Conservation (phyloP, 2,329 filamentous ascomycete species). For the Ascochyta fabae region DNA sequence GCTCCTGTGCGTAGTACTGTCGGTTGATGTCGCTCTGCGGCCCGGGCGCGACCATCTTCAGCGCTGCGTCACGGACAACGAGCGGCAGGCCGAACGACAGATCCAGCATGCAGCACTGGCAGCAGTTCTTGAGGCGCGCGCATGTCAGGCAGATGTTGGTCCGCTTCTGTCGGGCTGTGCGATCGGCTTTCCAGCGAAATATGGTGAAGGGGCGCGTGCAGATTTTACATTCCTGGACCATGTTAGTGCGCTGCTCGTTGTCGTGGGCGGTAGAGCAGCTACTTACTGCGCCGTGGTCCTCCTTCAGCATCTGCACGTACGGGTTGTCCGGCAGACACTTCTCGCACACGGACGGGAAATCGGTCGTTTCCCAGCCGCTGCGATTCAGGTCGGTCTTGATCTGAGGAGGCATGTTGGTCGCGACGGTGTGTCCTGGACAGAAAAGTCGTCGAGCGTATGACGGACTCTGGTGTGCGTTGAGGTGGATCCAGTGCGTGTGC, state of each 20-base stretch:
- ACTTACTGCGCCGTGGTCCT: constrained; percentile 89
- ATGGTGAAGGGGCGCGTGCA: constrained; percentile 96
- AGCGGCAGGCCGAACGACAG: constrained; percentile 94
- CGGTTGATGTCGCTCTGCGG: constrained; percentile 92
- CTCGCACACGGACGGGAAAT: constrained; percentile 88
- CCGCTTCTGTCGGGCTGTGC: constrained; percentile 87
- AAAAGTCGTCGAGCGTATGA: constrained; percentile 8
- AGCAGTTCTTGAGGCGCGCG: constrained; percentile 97
- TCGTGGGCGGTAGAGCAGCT: constrained; percentile 74
- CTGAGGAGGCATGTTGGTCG: constrained; percentile 75
- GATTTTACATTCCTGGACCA: constrained; percentile 60
- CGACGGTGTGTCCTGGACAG: neutral
- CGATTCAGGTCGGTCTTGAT: constrained; percentile 97
- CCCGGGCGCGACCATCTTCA: constrained; percentile 97
- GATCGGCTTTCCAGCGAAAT: constrained; percentile 93
- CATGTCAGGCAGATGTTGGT: constrained; percentile 97
- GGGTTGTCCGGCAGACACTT: constrained; percentile 95
- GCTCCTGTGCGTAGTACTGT: constrained; percentile 97
- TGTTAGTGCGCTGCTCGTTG: constrained; percentile 67
- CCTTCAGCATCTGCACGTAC: constrained; percentile 98
- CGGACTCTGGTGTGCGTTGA: neutral
- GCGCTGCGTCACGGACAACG: constrained; percentile 89
- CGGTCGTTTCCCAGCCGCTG: constrained; percentile 93
- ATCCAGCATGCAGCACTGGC: constrained; percentile 98
- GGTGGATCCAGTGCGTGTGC: constrained; percentile 7